Evolutionary conservation across 345 rosid genomes (phyloP).

Genomic region (Aethionema arabicum): DNA sequence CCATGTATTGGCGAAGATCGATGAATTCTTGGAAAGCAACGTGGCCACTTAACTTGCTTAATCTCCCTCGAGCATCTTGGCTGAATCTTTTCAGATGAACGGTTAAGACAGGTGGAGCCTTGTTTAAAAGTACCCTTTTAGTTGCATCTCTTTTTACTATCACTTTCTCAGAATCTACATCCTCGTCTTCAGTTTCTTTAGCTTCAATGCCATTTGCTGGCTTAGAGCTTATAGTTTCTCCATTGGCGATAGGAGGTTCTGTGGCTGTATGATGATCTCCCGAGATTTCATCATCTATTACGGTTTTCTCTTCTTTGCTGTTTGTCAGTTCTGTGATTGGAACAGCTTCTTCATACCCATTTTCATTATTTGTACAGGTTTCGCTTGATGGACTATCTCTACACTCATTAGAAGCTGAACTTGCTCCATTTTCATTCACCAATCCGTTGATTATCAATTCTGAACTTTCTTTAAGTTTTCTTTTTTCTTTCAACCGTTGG

Average conservation of each 20-base stretch:
- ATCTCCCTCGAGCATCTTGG: constrained; percentile 93
- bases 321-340: constrained; percentile 1
- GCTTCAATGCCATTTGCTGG: background rate
- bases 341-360: constrained; percentile 27
- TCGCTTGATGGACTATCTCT: constrained; percentile 22
- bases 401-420: background rate
- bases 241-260: background rate
- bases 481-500: constrained; percentile 42
- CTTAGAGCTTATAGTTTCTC: background rate
- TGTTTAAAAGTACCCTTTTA: constrained; percentile 71
- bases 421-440: constrained; percentile 11
- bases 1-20: constrained; percentile 75
- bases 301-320: background rate
- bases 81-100: constrained; percentile 92
- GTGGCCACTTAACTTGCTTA: constrained; percentile 90
- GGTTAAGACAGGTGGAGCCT: constrained; percentile 78
- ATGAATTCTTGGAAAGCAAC: constrained; percentile 68
- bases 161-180: background rate
- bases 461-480: constrained; percentile 32
- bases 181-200: background rate
- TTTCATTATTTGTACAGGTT: constrained; percentile 33
- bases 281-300: background rate
- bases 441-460: constrained; percentile 30
- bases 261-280: background rate
- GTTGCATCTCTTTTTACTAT: constrained; percentile 76